Evolutionary conservation across 768 basidiomycete genomes (phyloP).

Genomic region (Coprinopsis strossmayeri): DNA sequence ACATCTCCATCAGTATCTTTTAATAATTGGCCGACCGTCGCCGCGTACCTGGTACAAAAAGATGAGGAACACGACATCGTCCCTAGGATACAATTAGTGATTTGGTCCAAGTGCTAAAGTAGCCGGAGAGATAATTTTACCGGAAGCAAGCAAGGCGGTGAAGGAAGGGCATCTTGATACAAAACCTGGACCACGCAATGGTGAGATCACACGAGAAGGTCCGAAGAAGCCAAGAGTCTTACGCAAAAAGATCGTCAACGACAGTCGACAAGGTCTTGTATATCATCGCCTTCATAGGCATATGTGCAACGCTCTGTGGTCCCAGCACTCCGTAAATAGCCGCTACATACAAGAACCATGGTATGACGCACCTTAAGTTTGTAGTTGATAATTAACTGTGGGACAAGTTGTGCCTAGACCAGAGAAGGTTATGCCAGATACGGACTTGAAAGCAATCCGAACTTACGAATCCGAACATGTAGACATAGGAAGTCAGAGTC

Average conservation of each 20-base stretch:
- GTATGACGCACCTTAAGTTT: slow-evolving; percentile 80
- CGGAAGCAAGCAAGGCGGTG: slow-evolving; percentile 87
- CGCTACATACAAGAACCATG: too few species aligned
- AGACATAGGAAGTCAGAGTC: slow-evolving; percentile 88
- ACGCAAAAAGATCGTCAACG: slow-evolving; percentile 92
- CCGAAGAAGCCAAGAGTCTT: slow-evolving; percentile 22
- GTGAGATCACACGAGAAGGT: slow-evolving; percentile 12
- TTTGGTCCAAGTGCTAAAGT: slow-evolving; percentile 12
- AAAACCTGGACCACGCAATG: slow-evolving; percentile 49
- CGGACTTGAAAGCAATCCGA: too few species aligned
- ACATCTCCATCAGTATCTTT: slow-evolving; percentile 11
- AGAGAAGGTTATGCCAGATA: slow-evolving; percentile 9
- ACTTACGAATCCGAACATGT: slow-evolving; percentile 98
- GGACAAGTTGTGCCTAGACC: slow-evolving; percentile 72
- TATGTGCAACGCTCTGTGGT: slow-evolving; percentile 83
- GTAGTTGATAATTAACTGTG: slow-evolving; percentile 93
- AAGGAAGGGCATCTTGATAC: slow-evolving; percentile 94
- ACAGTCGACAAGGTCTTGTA: slow-evolving; percentile 89
- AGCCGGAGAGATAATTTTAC: slow-evolving; percentile 24
- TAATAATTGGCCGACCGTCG: slow-evolving; percentile 3
- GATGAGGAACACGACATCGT: slow-evolving; percentile 87
- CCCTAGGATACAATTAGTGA: slow-evolving; percentile 32
- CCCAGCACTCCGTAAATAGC: neutral
- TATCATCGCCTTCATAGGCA: slow-evolving; percentile 98
- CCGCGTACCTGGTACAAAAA: slow-evolving; percentile 82